Percentiles rank a stretch among this genome's conserved stretches.
Evolutionary conservation across 2,329 filamentous ascomycete species (phyloP).

Genomic region (Arthrobotrys pseudoclavata): DNA sequence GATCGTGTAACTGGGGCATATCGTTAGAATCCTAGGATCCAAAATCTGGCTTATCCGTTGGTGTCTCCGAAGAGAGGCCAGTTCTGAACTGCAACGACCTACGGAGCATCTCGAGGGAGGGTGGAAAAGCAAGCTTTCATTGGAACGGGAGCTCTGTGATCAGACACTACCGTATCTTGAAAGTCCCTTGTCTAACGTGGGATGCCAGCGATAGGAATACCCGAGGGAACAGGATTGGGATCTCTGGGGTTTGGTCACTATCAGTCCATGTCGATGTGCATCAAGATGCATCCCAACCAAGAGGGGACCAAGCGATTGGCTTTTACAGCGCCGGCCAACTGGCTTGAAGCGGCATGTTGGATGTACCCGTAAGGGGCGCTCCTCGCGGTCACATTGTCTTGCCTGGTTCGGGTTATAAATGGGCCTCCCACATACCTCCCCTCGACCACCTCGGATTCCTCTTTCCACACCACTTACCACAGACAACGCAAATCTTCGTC

Average conservation of each 20-base stretch:
- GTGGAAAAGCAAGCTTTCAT: background rate
- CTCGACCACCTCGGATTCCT: conserved; percentile 30
- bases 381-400: conserved; percentile 35
- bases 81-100: background rate
- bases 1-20: conserved; percentile 34
- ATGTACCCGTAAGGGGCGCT: conserved; percentile 32
- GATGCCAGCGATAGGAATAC: conserved; percentile 45
- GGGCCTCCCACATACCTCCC: conserved; percentile 41
- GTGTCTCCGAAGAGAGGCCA: conserved; percentile 4
- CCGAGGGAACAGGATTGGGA: conserved; percentile 5
- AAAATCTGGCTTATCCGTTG: background rate
- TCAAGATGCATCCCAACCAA: conserved; percentile 25
- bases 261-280: conserved; percentile 52
- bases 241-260: conserved; percentile 49
- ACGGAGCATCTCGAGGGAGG: conserved; percentile 19
- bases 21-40: conserved; percentile 9
- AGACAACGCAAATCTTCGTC: conserved; percentile 59
- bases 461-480: conserved; percentile 55
- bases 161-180: conserved; percentile 24
- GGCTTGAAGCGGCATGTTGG: conserved; percentile 46
- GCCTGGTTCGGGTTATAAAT: conserved; percentile 50
- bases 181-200: conserved; percentile 49
- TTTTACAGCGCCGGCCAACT: conserved; percentile 42
- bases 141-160: conserved; percentile 45
- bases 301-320: conserved; percentile 47